Evolutionary conservation across 345 rosid genomes (phyloP).

Genomic region (Populus alba): DNA sequence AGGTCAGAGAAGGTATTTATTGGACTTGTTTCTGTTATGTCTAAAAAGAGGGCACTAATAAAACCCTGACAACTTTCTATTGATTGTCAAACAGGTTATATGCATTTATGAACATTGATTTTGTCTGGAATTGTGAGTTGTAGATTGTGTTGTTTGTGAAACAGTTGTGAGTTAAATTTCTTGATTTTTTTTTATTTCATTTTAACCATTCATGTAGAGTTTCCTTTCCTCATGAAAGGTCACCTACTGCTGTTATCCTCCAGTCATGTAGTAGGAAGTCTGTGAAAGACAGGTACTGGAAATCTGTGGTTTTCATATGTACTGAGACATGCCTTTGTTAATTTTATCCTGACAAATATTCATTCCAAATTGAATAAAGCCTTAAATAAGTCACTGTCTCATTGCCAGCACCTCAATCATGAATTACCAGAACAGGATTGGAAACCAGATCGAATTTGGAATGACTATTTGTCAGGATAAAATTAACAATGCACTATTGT

Average conservation of each 20-base stretch:
- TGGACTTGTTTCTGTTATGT: slow-evolving; percentile 6
- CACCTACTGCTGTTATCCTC: background rate
- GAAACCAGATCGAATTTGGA: too few relatives aligned
- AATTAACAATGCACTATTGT: background rate
- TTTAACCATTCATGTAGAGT: background rate
- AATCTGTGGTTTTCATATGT: background rate
- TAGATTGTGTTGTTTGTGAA: background rate
- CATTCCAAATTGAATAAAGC: background rate
- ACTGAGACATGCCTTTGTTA: background rate
- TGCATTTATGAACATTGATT: background rate
- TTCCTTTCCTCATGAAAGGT: background rate
- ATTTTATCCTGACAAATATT: background rate
- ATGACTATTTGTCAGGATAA: too few relatives aligned
- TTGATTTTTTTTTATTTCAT: background rate
- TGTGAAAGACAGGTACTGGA: background rate
- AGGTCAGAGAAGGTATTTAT: slow-evolving; percentile 63
- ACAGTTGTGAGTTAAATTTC: background rate
- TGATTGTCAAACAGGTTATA: background rate
- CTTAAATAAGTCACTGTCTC: background rate
- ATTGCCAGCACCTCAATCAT: background rate
- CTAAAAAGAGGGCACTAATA: background rate
- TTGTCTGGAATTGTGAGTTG: background rate
- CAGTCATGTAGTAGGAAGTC: background rate
- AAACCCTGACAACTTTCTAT: background rate
- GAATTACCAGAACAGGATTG: background rate